Evolutionary conservation across 768 basidiomycete genomes (phyloP).

Genomic region (Suillus placidus): DNA sequence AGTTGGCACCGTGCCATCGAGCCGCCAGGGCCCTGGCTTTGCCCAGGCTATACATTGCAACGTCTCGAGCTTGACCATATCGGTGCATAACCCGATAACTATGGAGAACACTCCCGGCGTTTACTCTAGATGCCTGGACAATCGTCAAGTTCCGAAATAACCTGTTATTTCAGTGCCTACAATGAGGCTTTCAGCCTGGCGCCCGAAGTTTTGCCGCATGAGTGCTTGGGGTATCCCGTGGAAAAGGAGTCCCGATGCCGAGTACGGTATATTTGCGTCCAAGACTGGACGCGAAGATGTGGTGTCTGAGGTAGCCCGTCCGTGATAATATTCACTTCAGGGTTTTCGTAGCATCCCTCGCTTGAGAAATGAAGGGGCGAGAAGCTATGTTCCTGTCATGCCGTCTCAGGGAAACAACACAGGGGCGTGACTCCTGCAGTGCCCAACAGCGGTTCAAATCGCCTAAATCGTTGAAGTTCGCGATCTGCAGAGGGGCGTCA

Average conservation of each 20-base stretch:
- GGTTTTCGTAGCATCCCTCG: background rate
- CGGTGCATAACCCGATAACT: background rate
- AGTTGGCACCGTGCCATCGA: slow-evolving; percentile 7
- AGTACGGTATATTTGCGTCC: background rate
- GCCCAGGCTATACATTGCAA: background rate
- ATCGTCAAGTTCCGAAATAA: slow-evolving; percentile 3
- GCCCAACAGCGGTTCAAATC: background rate
- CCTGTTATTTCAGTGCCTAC: background rate
- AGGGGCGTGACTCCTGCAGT: background rate
- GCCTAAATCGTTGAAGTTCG: background rate
- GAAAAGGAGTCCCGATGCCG: background rate
- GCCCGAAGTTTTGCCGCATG: background rate
- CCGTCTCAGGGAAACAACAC: background rate
- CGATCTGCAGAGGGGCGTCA: background rate
- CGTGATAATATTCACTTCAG: background rate
- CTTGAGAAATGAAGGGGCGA: background rate
- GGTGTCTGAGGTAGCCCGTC: background rate
- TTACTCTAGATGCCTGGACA: slow-evolving; percentile 1
- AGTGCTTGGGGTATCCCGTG: slow-evolving; percentile 4
- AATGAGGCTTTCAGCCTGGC: slow-evolving; percentile 1
- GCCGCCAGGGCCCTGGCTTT: background rate
- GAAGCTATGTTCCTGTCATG: background rate
- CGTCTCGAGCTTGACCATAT: slow-evolving; percentile 7
- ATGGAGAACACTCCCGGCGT: slow-evolving; percentile 1
- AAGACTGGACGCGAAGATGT: background rate